phyloP scores from a whole-genome alignment of 2,329 filamentous ascomycete species.

The Pseudogymnoascus sp. region DNA sequence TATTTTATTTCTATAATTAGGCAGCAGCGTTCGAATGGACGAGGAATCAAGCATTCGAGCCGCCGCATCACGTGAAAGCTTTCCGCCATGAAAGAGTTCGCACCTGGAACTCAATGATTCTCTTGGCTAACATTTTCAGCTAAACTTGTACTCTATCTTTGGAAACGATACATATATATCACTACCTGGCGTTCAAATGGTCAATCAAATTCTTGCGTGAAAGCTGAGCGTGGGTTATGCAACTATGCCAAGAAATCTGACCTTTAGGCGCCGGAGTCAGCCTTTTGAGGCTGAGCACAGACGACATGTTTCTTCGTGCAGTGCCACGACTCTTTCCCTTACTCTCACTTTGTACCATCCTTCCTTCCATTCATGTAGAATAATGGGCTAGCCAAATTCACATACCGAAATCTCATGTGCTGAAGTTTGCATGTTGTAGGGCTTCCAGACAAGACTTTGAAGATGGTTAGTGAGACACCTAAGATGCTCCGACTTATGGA shows the following conservation, averaged over 20 bases:
- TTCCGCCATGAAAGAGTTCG: neutral
- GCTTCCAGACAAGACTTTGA: neutral
- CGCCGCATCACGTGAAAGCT: neutral
- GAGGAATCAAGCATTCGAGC: neutral
- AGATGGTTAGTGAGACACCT: neutral
- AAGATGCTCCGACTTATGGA: neutral
- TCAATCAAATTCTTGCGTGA: neutral
- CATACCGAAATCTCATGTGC: neutral
- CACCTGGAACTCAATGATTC: neutral
- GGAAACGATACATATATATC: neutral
- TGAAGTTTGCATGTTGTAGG: neutral
- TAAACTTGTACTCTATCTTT: neutral
- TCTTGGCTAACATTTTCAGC: neutral
- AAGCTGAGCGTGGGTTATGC: neutral
- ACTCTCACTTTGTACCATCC: too few species aligned
- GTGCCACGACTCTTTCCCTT: too few species aligned
- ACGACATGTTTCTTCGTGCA: too few species aligned
- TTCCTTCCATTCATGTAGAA: too few species aligned
- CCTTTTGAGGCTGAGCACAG: too few species aligned
- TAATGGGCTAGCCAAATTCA: too few species aligned
- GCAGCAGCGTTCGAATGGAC: too few species aligned
- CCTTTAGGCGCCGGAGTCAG: too few species aligned
- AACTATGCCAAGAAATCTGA: too few species aligned
- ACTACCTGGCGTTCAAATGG: neutral
- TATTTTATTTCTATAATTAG: too few species aligned